Conservation (phyloP, 257 asterid genomes). For the Anisodus tanguticus region DNA sequence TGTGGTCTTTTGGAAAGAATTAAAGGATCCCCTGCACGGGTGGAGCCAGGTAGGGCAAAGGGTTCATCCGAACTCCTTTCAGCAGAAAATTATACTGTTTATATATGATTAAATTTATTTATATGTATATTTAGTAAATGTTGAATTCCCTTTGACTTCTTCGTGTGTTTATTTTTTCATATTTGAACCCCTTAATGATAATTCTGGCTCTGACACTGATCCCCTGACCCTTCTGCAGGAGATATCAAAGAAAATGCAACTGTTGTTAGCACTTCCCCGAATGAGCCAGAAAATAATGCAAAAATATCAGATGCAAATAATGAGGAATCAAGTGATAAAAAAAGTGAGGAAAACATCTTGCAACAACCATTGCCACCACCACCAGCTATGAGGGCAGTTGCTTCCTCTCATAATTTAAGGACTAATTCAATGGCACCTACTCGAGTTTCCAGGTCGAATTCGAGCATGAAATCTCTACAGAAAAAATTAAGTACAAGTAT, state of each 20-base stretch:
- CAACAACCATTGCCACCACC: constrained; percentile 51
- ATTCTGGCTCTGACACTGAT: neutral
- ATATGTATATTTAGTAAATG: too few species aligned
- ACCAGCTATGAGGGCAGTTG: constrained; percentile 39
- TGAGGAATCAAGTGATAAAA: neutral
- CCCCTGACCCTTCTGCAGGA: neutral
- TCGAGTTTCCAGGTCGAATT: constrained; percentile 38
- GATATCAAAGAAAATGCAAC: neutral
- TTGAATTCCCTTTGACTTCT: too few species aligned
- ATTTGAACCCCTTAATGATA: too few species aligned
- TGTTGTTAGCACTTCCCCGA: too few species aligned
- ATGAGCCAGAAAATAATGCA: neutral
- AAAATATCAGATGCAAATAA: neutral
- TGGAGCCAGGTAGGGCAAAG: too few species aligned
- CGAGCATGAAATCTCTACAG: constrained; percentile 32
- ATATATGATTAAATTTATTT: too few species aligned
- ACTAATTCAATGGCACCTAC: constrained; percentile 20
- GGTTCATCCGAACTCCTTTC: too few species aligned
- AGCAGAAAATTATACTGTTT: too few species aligned
- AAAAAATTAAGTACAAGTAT: constrained; percentile 49
- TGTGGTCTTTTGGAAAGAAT: constrained; percentile 56
- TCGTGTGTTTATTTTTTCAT: too few species aligned
- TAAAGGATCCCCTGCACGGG: constrained; percentile 29
- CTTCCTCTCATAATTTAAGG: constrained; percentile 20
- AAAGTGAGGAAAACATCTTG: constrained; percentile 19